Evolutionary conservation across 495 filamentous ascomycete genomes (phyloP).

Genomic region (Penicillium nucicola): DNA sequence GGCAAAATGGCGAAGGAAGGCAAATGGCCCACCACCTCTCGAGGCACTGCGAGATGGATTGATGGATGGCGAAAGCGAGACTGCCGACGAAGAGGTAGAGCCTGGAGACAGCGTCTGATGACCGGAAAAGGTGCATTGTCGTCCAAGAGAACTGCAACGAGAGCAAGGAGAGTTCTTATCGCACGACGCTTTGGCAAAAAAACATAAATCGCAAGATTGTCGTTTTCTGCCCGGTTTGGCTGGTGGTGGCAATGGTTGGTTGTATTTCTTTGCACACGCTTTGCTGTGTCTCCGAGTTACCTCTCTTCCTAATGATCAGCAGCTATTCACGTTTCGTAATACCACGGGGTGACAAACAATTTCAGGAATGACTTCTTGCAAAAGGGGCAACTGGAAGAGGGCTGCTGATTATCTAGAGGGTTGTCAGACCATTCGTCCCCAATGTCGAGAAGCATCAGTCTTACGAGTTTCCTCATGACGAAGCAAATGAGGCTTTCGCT

Average conservation of each 20-base stretch:
- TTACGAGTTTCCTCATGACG: slow-evolving; percentile 34
- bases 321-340: neutral
- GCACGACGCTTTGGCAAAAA: slow-evolving; percentile 29
- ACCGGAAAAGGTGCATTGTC: slow-evolving; percentile 21
- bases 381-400: slow-evolving; percentile 30
- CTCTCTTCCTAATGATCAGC: slow-evolving; percentile 19
- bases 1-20: slow-evolving; percentile 33
- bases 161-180: slow-evolving; percentile 28
- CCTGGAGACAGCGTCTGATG: neutral
- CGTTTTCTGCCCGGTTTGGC: slow-evolving; percentile 34
- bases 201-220: slow-evolving; percentile 33
- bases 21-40: slow-evolving; percentile 20
- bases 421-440: slow-evolving; percentile 11
- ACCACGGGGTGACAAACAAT: slow-evolving; percentile 12
- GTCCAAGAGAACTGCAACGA: slow-evolving; percentile 24
- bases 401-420: slow-evolving; percentile 22
- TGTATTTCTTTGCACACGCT: slow-evolving; percentile 33
- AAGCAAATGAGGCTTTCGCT: slow-evolving; percentile 28
- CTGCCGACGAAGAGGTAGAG: slow-evolving; percentile 1
- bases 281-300: slow-evolving; percentile 36
- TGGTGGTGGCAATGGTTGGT: slow-evolving; percentile 27
- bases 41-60: slow-evolving; percentile 55
- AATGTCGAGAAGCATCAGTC: neutral
- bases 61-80: slow-evolving; percentile 48
- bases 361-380: slow-evolving; percentile 37